Evolutionary conservation across 2,329 filamentous ascomycete species (phyloP).

Genomic region (Simplicillium aogashimaense): DNA sequence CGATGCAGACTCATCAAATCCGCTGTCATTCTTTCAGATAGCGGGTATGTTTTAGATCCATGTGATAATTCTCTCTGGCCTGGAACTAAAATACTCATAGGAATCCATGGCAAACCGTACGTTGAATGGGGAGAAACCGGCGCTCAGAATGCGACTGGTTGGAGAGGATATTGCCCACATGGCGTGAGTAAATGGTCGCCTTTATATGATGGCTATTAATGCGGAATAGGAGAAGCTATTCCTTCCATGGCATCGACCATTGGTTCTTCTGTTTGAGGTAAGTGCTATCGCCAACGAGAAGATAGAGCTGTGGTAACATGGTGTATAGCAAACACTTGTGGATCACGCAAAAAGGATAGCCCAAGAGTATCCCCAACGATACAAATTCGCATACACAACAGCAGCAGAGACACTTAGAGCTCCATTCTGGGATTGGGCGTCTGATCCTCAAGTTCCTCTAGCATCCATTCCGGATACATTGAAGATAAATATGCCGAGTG

Average conservation of each 20-base stretch:
- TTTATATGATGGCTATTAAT: slow-evolving; percentile 1
- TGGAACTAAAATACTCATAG: slow-evolving; percentile 12
- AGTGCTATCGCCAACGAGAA: slow-evolving; percentile 3
- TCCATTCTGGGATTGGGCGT: slow-evolving; percentile 47
- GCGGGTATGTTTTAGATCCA: slow-evolving; percentile 24
- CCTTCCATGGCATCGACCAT: slow-evolving; percentile 46
- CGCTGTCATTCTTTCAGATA: slow-evolving; percentile 40
- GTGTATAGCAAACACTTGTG: slow-evolving; percentile 39
- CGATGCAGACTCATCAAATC: slow-evolving; percentile 26
- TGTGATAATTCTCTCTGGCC: no score
- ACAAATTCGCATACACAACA: slow-evolving; percentile 24
- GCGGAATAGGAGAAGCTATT: slow-evolving; percentile 35
- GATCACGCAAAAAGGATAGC: slow-evolving; percentile 35
- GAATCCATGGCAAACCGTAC: slow-evolving; percentile 31
- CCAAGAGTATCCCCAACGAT: slow-evolving; percentile 25
- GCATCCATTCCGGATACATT: slow-evolving; percentile 24
- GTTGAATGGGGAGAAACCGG: slow-evolving; percentile 32
- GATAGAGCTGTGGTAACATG: slow-evolving; percentile 3
- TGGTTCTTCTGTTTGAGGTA: slow-evolving; percentile 44
- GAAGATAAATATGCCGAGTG: slow-evolving; percentile 29
- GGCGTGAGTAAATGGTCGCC: slow-evolving; percentile 23
- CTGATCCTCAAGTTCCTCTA: slow-evolving; percentile 28
- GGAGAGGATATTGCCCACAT: slow-evolving; percentile 36
- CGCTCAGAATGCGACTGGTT: slow-evolving; percentile 14
- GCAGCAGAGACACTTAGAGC: slow-evolving; percentile 36